Evolutionary conservation across 2,329 filamentous ascomycete species (phyloP), one percentile per base, ranked within the genome.

Genomic region (Rhinocladiella similis): DNA sequence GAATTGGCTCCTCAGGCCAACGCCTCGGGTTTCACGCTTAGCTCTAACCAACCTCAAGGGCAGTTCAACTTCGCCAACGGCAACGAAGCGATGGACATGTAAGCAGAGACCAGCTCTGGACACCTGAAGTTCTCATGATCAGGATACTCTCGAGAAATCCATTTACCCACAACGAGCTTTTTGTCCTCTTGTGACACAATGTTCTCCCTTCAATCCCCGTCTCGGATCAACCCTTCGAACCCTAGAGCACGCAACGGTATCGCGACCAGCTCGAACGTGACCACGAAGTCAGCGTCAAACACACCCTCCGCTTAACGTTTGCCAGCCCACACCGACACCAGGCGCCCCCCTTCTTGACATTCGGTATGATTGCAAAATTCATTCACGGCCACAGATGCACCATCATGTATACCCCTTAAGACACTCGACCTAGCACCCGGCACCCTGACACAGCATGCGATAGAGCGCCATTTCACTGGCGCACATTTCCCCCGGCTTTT

Each of bases 21-120:
- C 63, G 88, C 91, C 70, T 84, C 74, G 84, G 92, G 68, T 89
- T 97, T 75, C 87, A 89, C 69, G 79, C 87, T 73, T 68, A 80
- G 73, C 67, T 77, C 74, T 67, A 85, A 83, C 70, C 80, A 85
- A 68, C 87, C 90, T 70, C 84, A 88, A 68, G 87, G 89, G 65
- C 89, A 89, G 71, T 99, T 97, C 85, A 96, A 90, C 84, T 99
- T 99, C 73, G 91, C 85, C 69, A 80, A 86, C 69, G 84, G 84
- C 61, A 83, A 80, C 64, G 87, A 89, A 69, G 84, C 83, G 39
- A 89, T 89, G 86, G 87, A 89, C 69, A 90, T 87, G 84, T 87
- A 82, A 83, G 10, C 29, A 7, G 48, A 41, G 35, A 20, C 42
- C 27, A 12, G 29, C 25, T n/a, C 7, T 16, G 5, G 20, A 35